These are phyloP conservation scores for Dichomitus squalens DNA, from an alignment of 1,284 basidiomycete genomes.

Conservation along the genomic window DNA sequence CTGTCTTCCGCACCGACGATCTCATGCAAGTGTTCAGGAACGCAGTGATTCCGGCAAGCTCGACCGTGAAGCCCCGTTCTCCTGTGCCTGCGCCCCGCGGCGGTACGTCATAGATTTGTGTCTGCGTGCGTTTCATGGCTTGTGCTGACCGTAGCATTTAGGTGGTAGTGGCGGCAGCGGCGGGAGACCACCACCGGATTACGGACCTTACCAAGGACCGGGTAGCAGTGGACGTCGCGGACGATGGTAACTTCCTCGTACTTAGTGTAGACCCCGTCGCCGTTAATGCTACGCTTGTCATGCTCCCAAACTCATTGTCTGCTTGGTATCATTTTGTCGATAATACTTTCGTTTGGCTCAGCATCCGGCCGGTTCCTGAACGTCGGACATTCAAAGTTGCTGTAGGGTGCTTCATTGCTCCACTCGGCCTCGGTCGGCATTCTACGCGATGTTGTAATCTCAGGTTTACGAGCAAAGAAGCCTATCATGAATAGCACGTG, in stretches of 20 bases:
- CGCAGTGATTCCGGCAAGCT: constrained; percentile 72
- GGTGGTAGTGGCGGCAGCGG: constrained; percentile 14
- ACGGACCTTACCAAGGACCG: constrained; percentile 45
- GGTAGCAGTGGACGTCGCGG: constrained; percentile 34
- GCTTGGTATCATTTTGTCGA: too few species aligned
- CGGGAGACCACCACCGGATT: constrained; percentile 47
- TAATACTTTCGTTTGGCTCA: too few species aligned
- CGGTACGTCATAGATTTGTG: constrained; percentile 31
- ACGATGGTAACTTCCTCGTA: constrained; percentile 24
- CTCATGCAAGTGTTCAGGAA: constrained; percentile 79
- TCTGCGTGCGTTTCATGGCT: background rate
- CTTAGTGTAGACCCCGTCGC: constrained; percentile 1
- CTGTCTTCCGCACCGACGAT: constrained; percentile 86
- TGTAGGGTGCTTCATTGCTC: too few species aligned
- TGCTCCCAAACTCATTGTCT: too few species aligned
- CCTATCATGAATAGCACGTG: too few species aligned
- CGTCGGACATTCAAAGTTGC: too few species aligned
- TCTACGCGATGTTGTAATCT: too few species aligned
- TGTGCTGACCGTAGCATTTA: background rate
- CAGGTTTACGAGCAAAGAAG: too few species aligned
- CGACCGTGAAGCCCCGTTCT: constrained; percentile 42
- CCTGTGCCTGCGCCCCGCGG: constrained; percentile 52
- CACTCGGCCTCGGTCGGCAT: too few species aligned
- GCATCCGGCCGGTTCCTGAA: too few species aligned
- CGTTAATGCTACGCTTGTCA: too few species aligned